Percentiles rank a stretch among this genome's conserved stretches.
Conservation (phyloP, 495 filamentous ascomycete genomes). For the Trichodelitschia bisporula region DNA sequence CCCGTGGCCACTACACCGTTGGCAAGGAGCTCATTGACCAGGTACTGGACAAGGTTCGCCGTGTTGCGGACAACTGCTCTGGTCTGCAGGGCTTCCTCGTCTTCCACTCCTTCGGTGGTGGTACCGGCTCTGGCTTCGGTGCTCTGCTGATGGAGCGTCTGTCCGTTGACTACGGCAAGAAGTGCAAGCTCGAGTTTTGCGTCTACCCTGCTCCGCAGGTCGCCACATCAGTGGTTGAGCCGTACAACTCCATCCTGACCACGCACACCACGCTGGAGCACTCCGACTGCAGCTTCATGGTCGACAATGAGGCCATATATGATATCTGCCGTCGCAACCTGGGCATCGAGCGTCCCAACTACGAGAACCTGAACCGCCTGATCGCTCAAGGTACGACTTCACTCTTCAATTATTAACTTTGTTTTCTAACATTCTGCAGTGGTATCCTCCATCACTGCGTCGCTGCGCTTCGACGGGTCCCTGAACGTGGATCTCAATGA, state of each 20-base stretch:
- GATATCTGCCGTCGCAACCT: slow-evolving; percentile 97
- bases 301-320: slow-evolving; percentile 99
- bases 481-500: slow-evolving; percentile 98
- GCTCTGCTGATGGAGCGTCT: slow-evolving; percentile 94
- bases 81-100: slow-evolving; percentile 97
- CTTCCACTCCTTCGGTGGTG: slow-evolving; percentile 98
- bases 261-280: slow-evolving; percentile 98
- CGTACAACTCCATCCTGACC: slow-evolving; percentile 97
- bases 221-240: slow-evolving; percentile 91
- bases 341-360: slow-evolving; percentile 86
- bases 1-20: slow-evolving; percentile 95
- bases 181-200: slow-evolving; percentile 98
- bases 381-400: slow-evolving; percentile 56
- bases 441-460: slow-evolving; percentile 95
- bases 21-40: slow-evolving; percentile 97
- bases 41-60: slow-evolving; percentile 88
- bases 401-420: background rate
- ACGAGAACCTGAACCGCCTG: slow-evolving; percentile 94
- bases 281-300: slow-evolving; percentile 98
- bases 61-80: slow-evolving; percentile 86
- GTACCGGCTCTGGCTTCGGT: slow-evolving; percentile 95
- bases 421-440: slow-evolving; percentile 22
- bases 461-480: slow-evolving; percentile 92
- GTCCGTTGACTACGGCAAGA: slow-evolving; percentile 96
- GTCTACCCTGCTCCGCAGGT: slow-evolving; percentile 95